Evolutionary conservation across 495 filamentous ascomycete genomes (phyloP), one percentile per base, ranked within the genome.

Genomic region (Melanomma pulvis-pyrius): DNA sequence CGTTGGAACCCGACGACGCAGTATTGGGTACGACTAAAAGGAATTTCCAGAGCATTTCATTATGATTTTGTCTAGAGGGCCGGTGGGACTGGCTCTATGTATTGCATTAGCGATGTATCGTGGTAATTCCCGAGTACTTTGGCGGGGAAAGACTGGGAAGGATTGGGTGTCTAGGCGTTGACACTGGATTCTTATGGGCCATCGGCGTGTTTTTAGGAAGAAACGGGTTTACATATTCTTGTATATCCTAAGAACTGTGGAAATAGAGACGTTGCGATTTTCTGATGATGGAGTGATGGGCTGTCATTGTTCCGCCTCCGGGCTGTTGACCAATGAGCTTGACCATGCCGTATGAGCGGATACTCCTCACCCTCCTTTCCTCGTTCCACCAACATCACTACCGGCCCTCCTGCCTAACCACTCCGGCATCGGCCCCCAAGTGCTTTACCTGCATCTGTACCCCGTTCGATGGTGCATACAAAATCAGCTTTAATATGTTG

Each of bases 11-110:
- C 57, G 46, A 21, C 28, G 58, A 30, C 19, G 65, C 21, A 15
- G 11, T n/a, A 24, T 41, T 19, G 52, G 52, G 9, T 68, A 51
- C 30, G 59, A 57, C 36, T 68, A 29, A 52, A 36, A n/a, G n/a
- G 6, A 30, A 1, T 6, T 15, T 44, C n/a, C 39, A 44, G n/a
- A 34, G 30, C 12, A 44, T 44, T 44, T 44, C 39, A 44, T 44
- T 15, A 12, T 15, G 39, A 15, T n/a, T 11, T n/a, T 44, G 39
- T 44, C 2, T 6, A 17, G 39, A n/a, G 9, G n/a, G n/a, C n/a
- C n/a, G n/a, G n/a, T n/a, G n/a, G 17, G 39, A 44, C 9, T 44
- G 30, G 30, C 30, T 4, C 9, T 7, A 44, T 44, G 39, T 36
- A 44, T 44, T 44, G 39, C 39, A 44, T 44, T 44, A 44, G 17